These are phyloP conservation scores for Avena sativa DNA, from an alignment of 176 grass and related monocot species.

Conservation along the genomic window DNA sequence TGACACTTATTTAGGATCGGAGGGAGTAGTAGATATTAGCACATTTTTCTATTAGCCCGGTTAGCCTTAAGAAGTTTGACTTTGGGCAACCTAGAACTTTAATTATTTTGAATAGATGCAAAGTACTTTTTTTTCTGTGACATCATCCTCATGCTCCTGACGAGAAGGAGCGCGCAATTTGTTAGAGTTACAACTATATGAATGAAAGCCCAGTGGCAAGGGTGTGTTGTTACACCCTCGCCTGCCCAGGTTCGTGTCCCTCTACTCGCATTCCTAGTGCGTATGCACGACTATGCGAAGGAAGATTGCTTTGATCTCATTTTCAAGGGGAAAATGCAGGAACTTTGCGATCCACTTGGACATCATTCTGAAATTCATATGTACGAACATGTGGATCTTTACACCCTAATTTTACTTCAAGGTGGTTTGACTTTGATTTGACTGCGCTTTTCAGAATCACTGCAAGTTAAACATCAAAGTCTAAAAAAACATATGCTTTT, in stretches of 20 bases:
- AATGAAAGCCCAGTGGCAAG: no score
- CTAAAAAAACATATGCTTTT: not conserved
- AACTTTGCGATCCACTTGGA: not conserved
- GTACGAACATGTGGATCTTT: not conserved
- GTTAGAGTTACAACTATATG: not conserved
- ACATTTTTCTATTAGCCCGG: no score
- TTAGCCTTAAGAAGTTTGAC: no score
- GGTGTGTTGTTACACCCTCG: no score
- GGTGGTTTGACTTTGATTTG: not conserved
- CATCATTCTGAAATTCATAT: not conserved
- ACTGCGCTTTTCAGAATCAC: not conserved
- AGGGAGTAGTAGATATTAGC: no score
- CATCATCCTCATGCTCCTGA: not conserved
- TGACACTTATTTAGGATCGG: no score
- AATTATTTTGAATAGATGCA: no score
- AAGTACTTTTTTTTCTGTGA: not conserved
- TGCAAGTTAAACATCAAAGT: not conserved
- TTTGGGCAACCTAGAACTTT: no score
- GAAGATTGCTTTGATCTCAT: not conserved
- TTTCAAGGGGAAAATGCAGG: not conserved
- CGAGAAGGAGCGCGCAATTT: not conserved
- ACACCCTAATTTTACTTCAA: not conserved
- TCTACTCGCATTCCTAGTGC: no score
- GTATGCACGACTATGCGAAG: no score
- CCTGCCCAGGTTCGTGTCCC: no score